phyloP scores from a whole-genome alignment of 1,284 basidiomycete genomes.

The Rhizopogon parksii region DNA sequence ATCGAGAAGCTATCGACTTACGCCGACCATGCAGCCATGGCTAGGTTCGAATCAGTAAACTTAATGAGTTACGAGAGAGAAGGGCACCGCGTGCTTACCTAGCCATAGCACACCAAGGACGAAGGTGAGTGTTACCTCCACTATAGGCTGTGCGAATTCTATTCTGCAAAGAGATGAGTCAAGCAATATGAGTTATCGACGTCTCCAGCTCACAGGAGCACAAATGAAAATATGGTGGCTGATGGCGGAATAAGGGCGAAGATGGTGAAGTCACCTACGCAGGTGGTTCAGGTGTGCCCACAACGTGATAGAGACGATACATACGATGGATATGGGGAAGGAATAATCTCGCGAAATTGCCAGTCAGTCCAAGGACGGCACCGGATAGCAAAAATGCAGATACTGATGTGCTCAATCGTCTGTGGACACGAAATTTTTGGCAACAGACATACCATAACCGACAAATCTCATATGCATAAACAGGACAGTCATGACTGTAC shows the following conservation, averaged over 20 bases:
- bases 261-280: constrained; percentile 58
- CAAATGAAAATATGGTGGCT: constrained; percentile 52
- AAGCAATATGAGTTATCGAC: background rate
- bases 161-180: constrained; percentile 34
- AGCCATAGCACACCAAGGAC: constrained; percentile 61
- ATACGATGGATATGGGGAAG: constrained; percentile 56
- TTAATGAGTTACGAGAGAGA: background rate
- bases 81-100: constrained; percentile 34
- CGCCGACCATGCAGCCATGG: constrained; percentile 69
- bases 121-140: constrained; percentile 51
- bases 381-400: constrained; percentile 51
- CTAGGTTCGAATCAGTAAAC: constrained; percentile 30
- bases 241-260: constrained; percentile 60
- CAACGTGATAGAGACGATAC: constrained; percentile 18
- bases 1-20: constrained; percentile 31
- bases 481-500: constrained; percentile 44
- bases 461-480: constrained; percentile 45
- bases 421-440: background rate
- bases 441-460: constrained; percentile 39
- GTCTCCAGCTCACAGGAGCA: constrained; percentile 40
- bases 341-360: constrained; percentile 60
- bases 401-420: constrained; percentile 33
- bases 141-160: constrained; percentile 60
- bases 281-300: constrained; percentile 1
- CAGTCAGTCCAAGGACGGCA: constrained; percentile 61